Evolutionary conservation across 352 stramenopile species (phyloP), one percentile per base, ranked within the genome.

Genomic region (Plasmopara halstedii): DNA sequence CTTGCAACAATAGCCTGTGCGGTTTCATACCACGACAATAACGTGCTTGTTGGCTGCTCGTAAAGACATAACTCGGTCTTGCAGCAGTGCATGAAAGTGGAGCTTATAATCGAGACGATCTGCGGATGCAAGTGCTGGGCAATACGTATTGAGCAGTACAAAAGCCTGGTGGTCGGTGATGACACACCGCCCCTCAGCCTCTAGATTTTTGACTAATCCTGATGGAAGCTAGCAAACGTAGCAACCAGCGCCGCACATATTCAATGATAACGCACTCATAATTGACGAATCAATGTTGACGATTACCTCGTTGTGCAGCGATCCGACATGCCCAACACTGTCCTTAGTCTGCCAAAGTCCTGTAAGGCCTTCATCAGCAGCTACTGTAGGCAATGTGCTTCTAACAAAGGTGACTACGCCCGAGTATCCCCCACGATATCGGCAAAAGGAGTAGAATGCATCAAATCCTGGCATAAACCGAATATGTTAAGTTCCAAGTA

Each of bases 111-210:
- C 70, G n/a, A 88, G 57, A 0, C 85, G 76, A 44, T 93, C 81
- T 17, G 43, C 37, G 21, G 73, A 85, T 21, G 67, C 63, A 17
- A 83, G 56, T 6, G 85, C 82, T 21, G 85, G 85, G 23, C 83
- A 94, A 56, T 96, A 96, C 15, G 88, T 74, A 55, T 96, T 96
- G 27, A 96, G 39, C 13, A 96, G 62, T 25, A 95, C 73, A 56
- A 95, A 96, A n/a, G 78, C 57, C 37, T 71, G 50, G 50, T 95
- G 85, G 48, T 95, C 82, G 4, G 85, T 95, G 42, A 95, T 83
- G 15, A 96, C 57, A 44, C 83, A 84, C 2, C 86, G 73, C 3
- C 86, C 86, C 61, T 95, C 86, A 15, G 67, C 64, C 33, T 91
- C 80, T 33, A 91, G 50, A 15, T 86, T 63, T 8, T 50, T 74